These are phyloP conservation scores for Prunus dulcis DNA, from an alignment of 306 rosid genomes.

Conservation along the genomic window DNA sequence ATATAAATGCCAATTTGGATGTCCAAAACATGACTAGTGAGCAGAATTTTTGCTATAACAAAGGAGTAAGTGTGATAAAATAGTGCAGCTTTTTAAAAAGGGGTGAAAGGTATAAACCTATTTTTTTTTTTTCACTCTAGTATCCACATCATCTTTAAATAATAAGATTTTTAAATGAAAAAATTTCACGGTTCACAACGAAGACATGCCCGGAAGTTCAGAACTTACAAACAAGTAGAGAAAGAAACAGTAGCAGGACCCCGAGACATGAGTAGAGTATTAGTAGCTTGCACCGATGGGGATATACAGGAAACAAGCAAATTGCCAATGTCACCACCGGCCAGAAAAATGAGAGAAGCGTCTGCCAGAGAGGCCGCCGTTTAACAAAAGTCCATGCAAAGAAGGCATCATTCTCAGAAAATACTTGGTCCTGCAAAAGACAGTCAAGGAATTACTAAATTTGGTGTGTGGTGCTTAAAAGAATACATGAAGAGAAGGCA, in stretches of 20 bases:
- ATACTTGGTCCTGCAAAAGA: slow-evolving; percentile 78
- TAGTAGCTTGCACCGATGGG: slow-evolving; percentile 88
- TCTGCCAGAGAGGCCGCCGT: slow-evolving; percentile 95
- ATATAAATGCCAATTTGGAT: neutral
- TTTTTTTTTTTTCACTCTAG: neutral
- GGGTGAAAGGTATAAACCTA: neutral
- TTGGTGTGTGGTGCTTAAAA: slow-evolving; percentile 8
- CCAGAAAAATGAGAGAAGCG: slow-evolving; percentile 96
- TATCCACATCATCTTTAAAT: neutral
- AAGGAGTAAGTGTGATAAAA: neutral
- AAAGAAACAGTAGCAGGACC: slow-evolving; percentile 74
- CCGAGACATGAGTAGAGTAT: slow-evolving; percentile 96
- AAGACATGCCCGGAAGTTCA: slow-evolving; percentile 12
- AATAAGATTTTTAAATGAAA: neutral
- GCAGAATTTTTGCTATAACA: neutral
- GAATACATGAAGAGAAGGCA: neutral
- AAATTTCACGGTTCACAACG: neutral
- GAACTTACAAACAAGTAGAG: slow-evolving; percentile 79
- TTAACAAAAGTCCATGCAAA: slow-evolving; percentile 97
- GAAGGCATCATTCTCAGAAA: slow-evolving; percentile 92
- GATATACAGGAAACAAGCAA: slow-evolving; percentile 97
- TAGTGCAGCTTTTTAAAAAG: neutral
- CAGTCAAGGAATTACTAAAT: slow-evolving; percentile 30
- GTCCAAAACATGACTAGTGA: neutral
- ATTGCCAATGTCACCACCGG: slow-evolving; percentile 95